phyloP scores from a whole-genome alignment of 257 asterid genomes.

The Schizonepeta tenuifolia region DNA sequence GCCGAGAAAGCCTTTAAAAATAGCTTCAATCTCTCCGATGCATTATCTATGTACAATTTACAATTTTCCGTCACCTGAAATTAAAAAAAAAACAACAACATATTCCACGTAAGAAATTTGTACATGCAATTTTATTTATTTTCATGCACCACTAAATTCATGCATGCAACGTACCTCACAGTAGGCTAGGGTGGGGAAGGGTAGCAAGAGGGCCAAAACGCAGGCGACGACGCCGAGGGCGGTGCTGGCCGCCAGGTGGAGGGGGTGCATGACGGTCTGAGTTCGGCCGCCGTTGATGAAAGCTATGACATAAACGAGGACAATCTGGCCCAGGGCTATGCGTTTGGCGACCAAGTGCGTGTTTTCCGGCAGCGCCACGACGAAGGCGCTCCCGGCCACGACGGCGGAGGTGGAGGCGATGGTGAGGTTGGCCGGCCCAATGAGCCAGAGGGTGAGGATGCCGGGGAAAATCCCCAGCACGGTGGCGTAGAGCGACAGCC shows the following conservation, averaged over 20 bases:
- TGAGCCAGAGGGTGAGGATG: slow-evolving; percentile 57
- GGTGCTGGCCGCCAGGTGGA: slow-evolving; percentile 77
- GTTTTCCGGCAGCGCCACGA: slow-evolving; percentile 65
- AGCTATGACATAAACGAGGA: slow-evolving; percentile 61
- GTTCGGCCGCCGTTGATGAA: slow-evolving; percentile 54
- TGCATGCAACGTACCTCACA: slow-evolving; percentile 57
- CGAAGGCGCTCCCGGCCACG: slow-evolving; percentile 61
- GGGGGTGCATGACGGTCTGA: slow-evolving; percentile 68
- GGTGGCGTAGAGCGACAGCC: slow-evolving; percentile 70
- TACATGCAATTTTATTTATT: neutral
- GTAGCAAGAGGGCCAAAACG: slow-evolving; percentile 70
- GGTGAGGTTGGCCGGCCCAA: slow-evolving; percentile 62
- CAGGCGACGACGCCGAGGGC: slow-evolving; percentile 69
- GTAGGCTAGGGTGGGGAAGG: slow-evolving; percentile 68
- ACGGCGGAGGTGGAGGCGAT: slow-evolving; percentile 46
- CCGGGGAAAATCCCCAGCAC: slow-evolving; percentile 58
- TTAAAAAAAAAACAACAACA: too few relatives aligned
- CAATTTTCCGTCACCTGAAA: slow-evolving; percentile 68
- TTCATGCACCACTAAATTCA: slow-evolving; percentile 26
- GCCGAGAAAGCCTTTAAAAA: slow-evolving; percentile 64
- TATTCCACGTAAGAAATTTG: too few relatives aligned
- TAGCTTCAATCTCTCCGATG: slow-evolving; percentile 63
- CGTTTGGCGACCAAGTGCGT: slow-evolving; percentile 70
- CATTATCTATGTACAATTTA: slow-evolving; percentile 59
- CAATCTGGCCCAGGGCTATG: slow-evolving; percentile 86